Base-by-base conservation (phyloP, 164 flowering plant species). In the Piper longum region DNA sequence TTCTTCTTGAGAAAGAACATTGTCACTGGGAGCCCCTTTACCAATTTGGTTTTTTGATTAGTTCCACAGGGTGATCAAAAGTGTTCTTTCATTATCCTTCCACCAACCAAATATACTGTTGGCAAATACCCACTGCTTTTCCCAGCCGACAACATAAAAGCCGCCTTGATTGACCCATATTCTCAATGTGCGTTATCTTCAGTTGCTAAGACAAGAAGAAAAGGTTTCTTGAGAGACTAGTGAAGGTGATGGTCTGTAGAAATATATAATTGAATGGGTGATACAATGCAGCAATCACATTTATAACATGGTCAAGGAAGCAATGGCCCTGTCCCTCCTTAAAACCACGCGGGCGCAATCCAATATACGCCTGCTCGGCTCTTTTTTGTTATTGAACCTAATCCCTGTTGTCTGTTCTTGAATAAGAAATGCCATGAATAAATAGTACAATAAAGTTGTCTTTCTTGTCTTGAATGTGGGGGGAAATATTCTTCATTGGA, bases 151-250 rank as follows among this genome's bases (percentile, higher is more conserved):
- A 48, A 48, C 14, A 9, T 48, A 0, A 3, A 48, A 48, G 52
- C 12, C 52, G 14, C 52, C 36, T 26, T 26, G 36, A 26, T 26
- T 48, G 14, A 16, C 54, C 39, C 40, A 11, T 62, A 26, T 0
- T 62, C 5, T 52, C 14, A 51, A 51, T 26, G 3, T 9, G 4
- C 4, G 44, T 44, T 26, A 9, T 40, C 43, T 41, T 17, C 7
- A 7, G 12, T 7, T 40, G 17, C 16, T 16, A 60, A 41, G 45
- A 43, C 3, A 26, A 26, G 36, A 26, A 26, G 36, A 26, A 26
- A 26, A 16, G 4, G n/a, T 62, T 56, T 68, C 8, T 18, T 44
- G 55, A 39, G 58, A 62, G 65, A 57, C 57, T n/a, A 58, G 41
- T 5, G 11, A 48, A 48, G 52, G 52, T 48, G 17, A 18, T 55